Conservation (phyloP, 257 asterid species). For the Petunia axillaris region DNA sequence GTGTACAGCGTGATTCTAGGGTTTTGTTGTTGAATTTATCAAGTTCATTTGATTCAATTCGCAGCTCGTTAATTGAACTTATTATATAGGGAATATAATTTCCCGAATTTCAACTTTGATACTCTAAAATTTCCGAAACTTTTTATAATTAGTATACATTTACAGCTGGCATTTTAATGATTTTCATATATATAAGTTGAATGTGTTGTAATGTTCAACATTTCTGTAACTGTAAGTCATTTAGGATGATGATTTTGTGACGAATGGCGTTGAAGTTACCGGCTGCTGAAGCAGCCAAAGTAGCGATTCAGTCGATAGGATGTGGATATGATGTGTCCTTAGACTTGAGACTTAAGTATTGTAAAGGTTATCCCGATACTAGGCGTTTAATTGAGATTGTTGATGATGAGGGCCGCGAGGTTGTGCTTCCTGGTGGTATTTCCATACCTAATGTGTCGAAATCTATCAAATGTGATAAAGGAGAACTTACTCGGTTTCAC, state of each 20-base stretch:
- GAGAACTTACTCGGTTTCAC: constrained; percentile 88
- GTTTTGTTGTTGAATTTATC: constrained; percentile 36
- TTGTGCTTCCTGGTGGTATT: constrained; percentile 89
- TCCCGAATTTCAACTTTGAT: constrained; percentile 29
- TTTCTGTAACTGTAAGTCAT: not conserved
- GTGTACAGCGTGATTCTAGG: constrained; percentile 33
- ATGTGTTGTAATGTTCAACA: not conserved
- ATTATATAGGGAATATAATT: constrained; percentile 22
- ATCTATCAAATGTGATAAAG: constrained; percentile 93
- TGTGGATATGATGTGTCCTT: constrained; percentile 84
- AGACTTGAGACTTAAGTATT: constrained; percentile 89
- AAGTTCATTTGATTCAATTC: not conserved
- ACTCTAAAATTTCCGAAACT: constrained; percentile 30
- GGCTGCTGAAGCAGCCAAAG: constrained; percentile 83
- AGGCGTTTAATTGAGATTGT: constrained; percentile 76
- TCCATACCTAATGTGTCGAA: constrained; percentile 70
- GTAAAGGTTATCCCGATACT: constrained; percentile 62
- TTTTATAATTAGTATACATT: not conserved
- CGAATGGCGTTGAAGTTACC: constrained; percentile 85
- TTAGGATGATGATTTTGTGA: constrained; percentile 35
- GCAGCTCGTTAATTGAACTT: not conserved
- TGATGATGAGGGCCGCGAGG: constrained; percentile 70
- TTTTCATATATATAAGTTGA: constrained; percentile 42
- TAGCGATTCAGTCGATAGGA: constrained; percentile 91
- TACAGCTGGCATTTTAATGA: not conserved